Percentiles rank a stretch among this genome's conserved stretches.
Conservation (phyloP, 805 yeast genomes). For the Starmerella khaoyaiensis region DNA sequence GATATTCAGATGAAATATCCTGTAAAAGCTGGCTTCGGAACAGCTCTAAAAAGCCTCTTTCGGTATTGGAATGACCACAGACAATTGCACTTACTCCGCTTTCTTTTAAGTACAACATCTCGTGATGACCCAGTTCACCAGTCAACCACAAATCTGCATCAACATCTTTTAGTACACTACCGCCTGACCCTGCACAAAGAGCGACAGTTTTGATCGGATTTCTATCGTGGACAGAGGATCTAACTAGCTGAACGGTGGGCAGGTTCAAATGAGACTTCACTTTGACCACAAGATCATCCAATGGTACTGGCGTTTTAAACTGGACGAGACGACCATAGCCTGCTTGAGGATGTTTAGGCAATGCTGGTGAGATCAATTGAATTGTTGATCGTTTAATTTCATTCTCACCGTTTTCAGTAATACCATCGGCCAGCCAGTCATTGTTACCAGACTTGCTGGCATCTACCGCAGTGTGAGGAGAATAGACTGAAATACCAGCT, state of each 20-base stretch:
- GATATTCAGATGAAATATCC: constrained; percentile 30
- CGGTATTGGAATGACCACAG: constrained; percentile 87
- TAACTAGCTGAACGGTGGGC: constrained; percentile 50
- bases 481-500: constrained; percentile 74
- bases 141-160: constrained; percentile 67
- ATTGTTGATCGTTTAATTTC: constrained; percentile 26
- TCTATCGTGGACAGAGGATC: constrained; percentile 21
- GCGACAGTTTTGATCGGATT: constrained; percentile 46
- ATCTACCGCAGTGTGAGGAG: constrained; percentile 94
- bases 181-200: constrained; percentile 93
- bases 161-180: constrained; percentile 45
- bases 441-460: constrained; percentile 89
- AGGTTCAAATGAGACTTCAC: constrained; percentile 46
- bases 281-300: constrained; percentile 36
- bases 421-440: constrained; percentile 70
- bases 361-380: constrained; percentile 34
- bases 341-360: constrained; percentile 35
- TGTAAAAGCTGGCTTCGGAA: constrained; percentile 38
- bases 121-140: constrained; percentile 94
- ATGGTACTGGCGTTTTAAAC: constrained; percentile 33
- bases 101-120: constrained; percentile 59
- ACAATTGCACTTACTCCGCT: constrained; percentile 56
- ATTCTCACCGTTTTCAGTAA: constrained; percentile 28
- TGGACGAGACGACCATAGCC: constrained; percentile 74
- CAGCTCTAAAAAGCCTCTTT: constrained; percentile 60